Evolutionary conservation across 805 yeast genomes (phyloP).

Genomic region (Yarrowia sp.): DNA sequence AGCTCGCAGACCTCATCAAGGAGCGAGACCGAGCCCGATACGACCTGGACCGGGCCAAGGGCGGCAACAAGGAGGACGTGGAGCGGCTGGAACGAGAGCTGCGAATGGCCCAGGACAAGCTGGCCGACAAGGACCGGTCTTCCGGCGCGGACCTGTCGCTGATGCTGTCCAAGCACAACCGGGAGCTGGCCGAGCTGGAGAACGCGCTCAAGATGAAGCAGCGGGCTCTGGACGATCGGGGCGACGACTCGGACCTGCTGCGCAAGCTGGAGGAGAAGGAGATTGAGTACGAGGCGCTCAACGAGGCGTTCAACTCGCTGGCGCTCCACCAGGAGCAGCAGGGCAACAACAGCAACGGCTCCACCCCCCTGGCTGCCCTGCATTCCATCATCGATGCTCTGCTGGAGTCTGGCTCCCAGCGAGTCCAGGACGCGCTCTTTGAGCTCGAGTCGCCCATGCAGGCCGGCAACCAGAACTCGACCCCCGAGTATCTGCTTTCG

Average conservation of each 20-base stretch:
- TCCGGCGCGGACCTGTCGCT: conserved; percentile 69
- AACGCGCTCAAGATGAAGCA: conserved; percentile 50
- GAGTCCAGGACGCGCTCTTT: conserved; percentile 73
- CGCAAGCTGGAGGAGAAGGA: conserved; percentile 66
- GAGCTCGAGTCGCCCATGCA: conserved; percentile 81
- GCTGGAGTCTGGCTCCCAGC: conserved; percentile 68
- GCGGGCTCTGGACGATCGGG: conserved; percentile 48
- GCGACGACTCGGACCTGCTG: conserved; percentile 50
- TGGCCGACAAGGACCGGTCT: conserved; percentile 64
- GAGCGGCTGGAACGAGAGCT: conserved; percentile 70
- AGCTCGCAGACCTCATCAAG: conserved; percentile 84
- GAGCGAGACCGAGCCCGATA: conserved; percentile 89
- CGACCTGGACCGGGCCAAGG: conserved; percentile 75
- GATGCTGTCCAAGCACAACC: conserved; percentile 66
- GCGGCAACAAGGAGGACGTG: conserved; percentile 67
- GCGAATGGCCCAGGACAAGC: conserved; percentile 63
- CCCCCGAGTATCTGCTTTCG: conserved; percentile 72
- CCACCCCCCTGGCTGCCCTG: conserved; percentile 59
- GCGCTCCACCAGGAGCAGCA: conserved; percentile 49
- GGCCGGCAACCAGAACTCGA: conserved; percentile 78
- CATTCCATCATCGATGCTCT: conserved; percentile 71
- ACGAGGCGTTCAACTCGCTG: conserved; percentile 70
- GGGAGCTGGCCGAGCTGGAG: conserved; percentile 64
- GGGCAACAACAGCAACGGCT: conserved; percentile 53
- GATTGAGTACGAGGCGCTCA: conserved; percentile 77